phyloP scores from a whole-genome alignment of 202 grass and related monocot genomes.

The Dendrocalamus latiflorus region DNA sequence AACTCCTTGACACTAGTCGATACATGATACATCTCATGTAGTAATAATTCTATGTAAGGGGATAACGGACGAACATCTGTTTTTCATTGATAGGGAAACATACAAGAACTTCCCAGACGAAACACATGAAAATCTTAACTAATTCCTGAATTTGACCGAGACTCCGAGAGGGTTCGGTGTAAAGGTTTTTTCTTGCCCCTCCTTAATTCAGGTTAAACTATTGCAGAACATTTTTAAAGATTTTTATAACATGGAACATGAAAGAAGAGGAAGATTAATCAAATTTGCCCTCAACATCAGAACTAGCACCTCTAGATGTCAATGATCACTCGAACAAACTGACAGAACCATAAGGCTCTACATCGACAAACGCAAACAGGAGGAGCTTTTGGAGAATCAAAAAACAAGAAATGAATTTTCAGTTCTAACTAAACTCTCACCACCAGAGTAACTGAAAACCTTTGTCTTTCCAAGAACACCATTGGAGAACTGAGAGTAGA shows the following conservation, averaged over 20 bases:
- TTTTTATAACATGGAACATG: not conserved
- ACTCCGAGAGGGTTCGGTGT: not conserved
- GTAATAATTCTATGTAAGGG: not conserved
- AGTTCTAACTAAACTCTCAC: not conserved
- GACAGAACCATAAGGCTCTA: not conserved
- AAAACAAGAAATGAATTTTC: not conserved
- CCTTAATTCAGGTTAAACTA: not conserved
- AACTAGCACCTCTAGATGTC: not conserved
- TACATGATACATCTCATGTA: too few relatives aligned
- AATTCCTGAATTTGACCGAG: not conserved
- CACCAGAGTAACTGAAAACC: too few relatives aligned
- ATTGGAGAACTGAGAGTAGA: not conserved
- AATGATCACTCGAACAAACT: not conserved
- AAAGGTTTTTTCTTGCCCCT: not conserved
- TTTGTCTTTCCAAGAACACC: not conserved
- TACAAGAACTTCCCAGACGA: not conserved
- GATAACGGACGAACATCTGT: not conserved
- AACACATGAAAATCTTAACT: not conserved
- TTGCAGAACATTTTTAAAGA: not conserved
- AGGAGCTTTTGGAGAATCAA: not conserved
- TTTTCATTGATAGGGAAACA: not conserved
- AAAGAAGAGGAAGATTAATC: not conserved
- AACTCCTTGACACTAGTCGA: not conserved
- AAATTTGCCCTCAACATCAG: not conserved
- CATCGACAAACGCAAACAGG: not conserved